phyloP scores from a whole-genome alignment of 2,329 filamentous ascomycete genomes.

The Penicillium hesseltinei region DNA sequence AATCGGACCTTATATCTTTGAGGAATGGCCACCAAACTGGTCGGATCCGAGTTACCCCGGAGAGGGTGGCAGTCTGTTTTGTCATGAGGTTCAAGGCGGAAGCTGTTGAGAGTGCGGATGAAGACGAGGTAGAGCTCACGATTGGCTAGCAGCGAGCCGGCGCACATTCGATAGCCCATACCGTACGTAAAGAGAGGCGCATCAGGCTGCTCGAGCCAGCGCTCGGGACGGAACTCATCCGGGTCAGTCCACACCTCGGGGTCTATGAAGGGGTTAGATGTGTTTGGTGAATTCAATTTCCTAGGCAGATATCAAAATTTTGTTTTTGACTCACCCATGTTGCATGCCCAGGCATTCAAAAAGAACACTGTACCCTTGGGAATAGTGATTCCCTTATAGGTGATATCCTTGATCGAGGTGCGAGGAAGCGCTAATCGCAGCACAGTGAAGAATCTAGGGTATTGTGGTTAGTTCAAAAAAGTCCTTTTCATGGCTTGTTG shows the following conservation, averaged over 20 bases:
- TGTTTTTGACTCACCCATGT: slow-evolving; percentile 55
- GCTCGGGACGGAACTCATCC: slow-evolving; percentile 58
- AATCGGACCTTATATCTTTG: slow-evolving; percentile 58
- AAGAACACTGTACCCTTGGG: slow-evolving; percentile 64
- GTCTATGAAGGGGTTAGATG: slow-evolving; percentile 36
- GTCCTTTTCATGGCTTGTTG: neutral
- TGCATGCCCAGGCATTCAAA: slow-evolving; percentile 67
- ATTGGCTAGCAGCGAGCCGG: slow-evolving; percentile 62
- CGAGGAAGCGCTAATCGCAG: slow-evolving; percentile 62
- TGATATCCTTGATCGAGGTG: slow-evolving; percentile 59
- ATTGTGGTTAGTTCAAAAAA: slow-evolving; percentile 6
- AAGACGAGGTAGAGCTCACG: slow-evolving; percentile 65
- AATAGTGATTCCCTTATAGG: slow-evolving; percentile 57
- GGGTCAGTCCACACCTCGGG: slow-evolving; percentile 59
- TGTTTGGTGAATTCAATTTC: neutral
- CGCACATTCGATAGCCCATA: slow-evolving; percentile 67
- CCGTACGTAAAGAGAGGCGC: slow-evolving; percentile 65
- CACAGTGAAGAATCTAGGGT: slow-evolving; percentile 58
- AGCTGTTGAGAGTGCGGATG: slow-evolving; percentile 61
- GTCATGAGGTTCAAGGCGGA: slow-evolving; percentile 56
- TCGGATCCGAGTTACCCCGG: slow-evolving; percentile 59
- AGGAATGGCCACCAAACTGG: slow-evolving; percentile 62
- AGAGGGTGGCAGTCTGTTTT: slow-evolving; percentile 60
- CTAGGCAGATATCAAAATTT: neutral
- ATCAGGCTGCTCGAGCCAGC: slow-evolving; percentile 63